These are phyloP conservation scores for Cinnamomum chago DNA, from an alignment of 164 flowering plant genomes.

Conservation along the genomic window DNA sequence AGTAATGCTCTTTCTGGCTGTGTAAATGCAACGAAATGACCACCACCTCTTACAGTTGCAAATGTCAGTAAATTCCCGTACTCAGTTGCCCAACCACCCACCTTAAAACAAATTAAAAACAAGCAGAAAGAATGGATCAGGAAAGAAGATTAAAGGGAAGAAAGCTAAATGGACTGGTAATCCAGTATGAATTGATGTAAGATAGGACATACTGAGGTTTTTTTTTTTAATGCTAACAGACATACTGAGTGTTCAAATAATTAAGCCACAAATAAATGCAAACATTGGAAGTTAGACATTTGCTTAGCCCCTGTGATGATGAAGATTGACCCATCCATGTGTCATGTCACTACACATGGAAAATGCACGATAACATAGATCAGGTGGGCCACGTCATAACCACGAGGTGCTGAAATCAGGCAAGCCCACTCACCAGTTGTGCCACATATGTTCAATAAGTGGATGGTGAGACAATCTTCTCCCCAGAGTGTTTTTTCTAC, in stretches of 20 bases:
- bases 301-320: too few relatives aligned
- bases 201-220: too few relatives aligned
- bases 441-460: too few relatives aligned
- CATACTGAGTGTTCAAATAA: neutral
- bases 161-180: neutral
- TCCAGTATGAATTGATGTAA: neutral
- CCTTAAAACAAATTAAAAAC: constrained; percentile 30
- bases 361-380: too few relatives aligned
- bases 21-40: constrained; percentile 92
- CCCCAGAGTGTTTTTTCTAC: too few relatives aligned
- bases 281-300: neutral
- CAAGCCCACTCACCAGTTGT: too few relatives aligned
- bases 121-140: neutral
- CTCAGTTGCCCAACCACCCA: constrained; percentile 92
- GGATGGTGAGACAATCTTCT: too few relatives aligned
- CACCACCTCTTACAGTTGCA: constrained; percentile 93
- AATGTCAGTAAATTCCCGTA: constrained; percentile 82
- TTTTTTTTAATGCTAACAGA: too few relatives aligned
- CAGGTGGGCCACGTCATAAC: too few relatives aligned
- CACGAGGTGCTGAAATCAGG: too few relatives aligned
- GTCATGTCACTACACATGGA: too few relatives aligned
- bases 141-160: neutral
- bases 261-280: neutral
- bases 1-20: constrained; percentile 89
- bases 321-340: neutral